Base-by-base conservation (phyloP, 306 rosid species). In the Lathyrus oleraceus region DNA sequence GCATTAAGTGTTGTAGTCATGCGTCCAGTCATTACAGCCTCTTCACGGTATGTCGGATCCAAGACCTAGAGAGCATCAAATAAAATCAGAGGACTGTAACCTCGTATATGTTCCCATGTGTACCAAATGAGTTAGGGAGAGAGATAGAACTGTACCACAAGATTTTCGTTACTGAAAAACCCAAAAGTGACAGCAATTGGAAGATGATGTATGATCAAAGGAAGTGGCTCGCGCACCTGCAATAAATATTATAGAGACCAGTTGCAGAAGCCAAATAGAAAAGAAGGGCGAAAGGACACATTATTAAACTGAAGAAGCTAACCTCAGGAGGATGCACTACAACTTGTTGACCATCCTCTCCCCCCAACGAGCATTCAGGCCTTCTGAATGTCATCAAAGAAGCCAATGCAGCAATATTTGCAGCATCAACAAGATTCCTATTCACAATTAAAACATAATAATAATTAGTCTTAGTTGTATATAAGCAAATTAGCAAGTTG, bases 151-250 rank as follows among this genome's bases (percentile, higher is more conserved):
- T 82, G 10, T 87, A 93, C 98, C 88, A 87, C 59, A 17, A 83
- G 76, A 72, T 80, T 80, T 70, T 88, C 96, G 21, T 67, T 75
- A 36, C 92, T 80, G 85, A 93, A 57, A 81, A 90, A 93, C 25
- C 88, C 96, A 85, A 90, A 93, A 51, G 97, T 87, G 57, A 90
- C 94, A 58, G 98, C 98, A 59, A 93, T 78, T 3, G 98, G 98
- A 53, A 93, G 97, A 70, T 93, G 98, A 66, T 93, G 98, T 52
- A 93, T 61, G 60, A 85, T 90, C 83, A 93, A 79, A 28, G 96
- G 96, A 61, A 90, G 81, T 13, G 98, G 98, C 67, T 93, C 97
- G 9, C 88, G 88, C 72, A 75, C 87, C 97, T 89, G 87, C 17
- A 52, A 81, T 43, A 48, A 75, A 79, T 27, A 85, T 62, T 32